These are phyloP conservation scores for Colletotrichum sp. DNA, from an alignment of 2,329 filamentous ascomycete genomes.

Conservation along the genomic window DNA sequence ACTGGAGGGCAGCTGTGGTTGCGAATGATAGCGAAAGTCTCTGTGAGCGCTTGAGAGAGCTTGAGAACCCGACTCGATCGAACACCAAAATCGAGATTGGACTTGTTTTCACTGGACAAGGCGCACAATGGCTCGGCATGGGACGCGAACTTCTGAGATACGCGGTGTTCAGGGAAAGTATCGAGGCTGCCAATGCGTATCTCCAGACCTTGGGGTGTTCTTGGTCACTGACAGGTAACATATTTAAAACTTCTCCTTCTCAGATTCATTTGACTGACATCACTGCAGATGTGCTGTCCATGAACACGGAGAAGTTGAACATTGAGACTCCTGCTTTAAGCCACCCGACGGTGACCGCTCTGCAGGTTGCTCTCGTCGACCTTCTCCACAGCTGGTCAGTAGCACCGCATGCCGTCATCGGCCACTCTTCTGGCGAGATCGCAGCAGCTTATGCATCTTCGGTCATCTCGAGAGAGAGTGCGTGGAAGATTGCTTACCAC, in stretches of 20 bases:
- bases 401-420: conserved; percentile 39
- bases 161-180: conserved; percentile 38
- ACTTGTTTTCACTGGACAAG: conserved; percentile 29
- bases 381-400: conserved; percentile 33
- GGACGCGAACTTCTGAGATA: conserved; percentile 29
- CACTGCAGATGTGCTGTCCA: not conserved
- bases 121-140: conserved; percentile 27
- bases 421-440: conserved; percentile 57
- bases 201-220: conserved; percentile 23
- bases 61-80: not conserved
- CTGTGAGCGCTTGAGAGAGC: not conserved
- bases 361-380: conserved; percentile 33
- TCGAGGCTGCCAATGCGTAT: not conserved
- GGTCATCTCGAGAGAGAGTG: conserved; percentile 39
- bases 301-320: conserved; percentile 18
- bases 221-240: conserved; percentile 23
- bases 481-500: conserved; percentile 38
- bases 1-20: not conserved
- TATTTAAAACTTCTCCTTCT: conserved; percentile 3
- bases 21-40: not conserved
- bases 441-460: conserved; percentile 54
- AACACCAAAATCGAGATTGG: not conserved
- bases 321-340: conserved; percentile 28
- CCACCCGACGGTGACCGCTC: conserved; percentile 33
- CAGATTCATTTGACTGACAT: not conserved